Conservation (phyloP, 495 filamentous ascomycete genomes). For the Cenococcum geophilum region DNA sequence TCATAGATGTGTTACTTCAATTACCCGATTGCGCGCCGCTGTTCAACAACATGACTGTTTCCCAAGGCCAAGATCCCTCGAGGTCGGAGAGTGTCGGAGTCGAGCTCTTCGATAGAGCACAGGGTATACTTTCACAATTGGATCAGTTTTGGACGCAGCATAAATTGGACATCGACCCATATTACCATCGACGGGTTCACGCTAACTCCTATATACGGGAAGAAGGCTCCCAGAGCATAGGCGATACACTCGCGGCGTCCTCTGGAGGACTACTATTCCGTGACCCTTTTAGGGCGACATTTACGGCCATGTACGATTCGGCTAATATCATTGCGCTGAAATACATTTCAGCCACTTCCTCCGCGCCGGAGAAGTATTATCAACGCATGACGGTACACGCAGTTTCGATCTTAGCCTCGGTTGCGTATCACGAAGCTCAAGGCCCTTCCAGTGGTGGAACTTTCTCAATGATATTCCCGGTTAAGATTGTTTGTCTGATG, state of each 20-base stretch:
- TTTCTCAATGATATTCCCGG: constrained; percentile 2
- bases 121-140: neutral
- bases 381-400: neutral
- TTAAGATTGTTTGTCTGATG: constrained; percentile 1
- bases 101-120: neutral
- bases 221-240: neutral
- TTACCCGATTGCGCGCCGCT: neutral
- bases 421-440: neutral
- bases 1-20: neutral
- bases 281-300: neutral
- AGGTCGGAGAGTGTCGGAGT: neutral
- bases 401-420: neutral
- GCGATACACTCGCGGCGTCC: neutral
- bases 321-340: neutral
- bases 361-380: neutral
- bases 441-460: neutral
- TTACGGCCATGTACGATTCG: neutral
- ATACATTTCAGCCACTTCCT: neutral
- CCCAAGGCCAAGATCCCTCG: neutral
- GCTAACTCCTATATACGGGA: neutral
- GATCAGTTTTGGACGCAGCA: neutral
- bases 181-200: neutral
- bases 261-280: neutral
- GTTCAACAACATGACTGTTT: neutral
- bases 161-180: neutral